Evolutionary conservation across 352 stramenopile species (phyloP), one percentile per base, ranked within the genome.

Genomic region (Globisporangium megalacanthum): DNA sequence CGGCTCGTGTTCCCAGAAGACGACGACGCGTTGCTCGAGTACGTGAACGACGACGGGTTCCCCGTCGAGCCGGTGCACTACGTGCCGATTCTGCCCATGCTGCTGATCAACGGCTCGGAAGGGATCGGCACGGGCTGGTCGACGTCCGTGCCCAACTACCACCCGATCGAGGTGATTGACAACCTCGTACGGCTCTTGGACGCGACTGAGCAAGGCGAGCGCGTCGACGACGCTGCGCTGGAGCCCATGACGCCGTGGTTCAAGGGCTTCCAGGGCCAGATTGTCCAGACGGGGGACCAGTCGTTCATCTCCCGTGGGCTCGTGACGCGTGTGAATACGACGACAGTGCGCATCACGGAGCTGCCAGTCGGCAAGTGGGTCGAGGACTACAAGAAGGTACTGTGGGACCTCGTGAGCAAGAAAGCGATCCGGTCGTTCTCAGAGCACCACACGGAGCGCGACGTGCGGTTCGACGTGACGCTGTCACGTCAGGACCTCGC

Each of bases 101-200:
- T 98, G 25, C 82, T 99, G 0, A 85, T 99, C 5, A 99, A 99
- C 68, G 98, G 98, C 15, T 94, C 86, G 0, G 97, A 99, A 52
- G 98, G 98, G 53, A 99, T 99, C 60, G 98, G 97, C 59, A 99
- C 97, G 1, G 97, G 97, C 20, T 99, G 97, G 95, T 97, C 83
- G 20, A 98, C 94, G 11, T 96, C 73, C 6, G 89, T 98, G 50
- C 96, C 96, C 29, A 98, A 93, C 64, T 97, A 99, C 65, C 81
- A 98, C 65, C 97, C 97, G 6, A 76, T 97, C 19, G 77, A 98
- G 35, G 83, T 99, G 47, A 98, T 99, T 64, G 75, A 95, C 50
- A 98, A 98, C 50, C 63, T 99, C 29, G 65, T 97, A 36, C 73
- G 70, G 46, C 58, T 94, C 17, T 62, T 98, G 3, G 72, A 89